A percentile compares a stretch with the other conserved stretches of the same genome.
These are phyloP conservation scores for Kwoniella pini DNA, from an alignment of 768 basidiomycete genomes.

Conservation along the genomic window DNA sequence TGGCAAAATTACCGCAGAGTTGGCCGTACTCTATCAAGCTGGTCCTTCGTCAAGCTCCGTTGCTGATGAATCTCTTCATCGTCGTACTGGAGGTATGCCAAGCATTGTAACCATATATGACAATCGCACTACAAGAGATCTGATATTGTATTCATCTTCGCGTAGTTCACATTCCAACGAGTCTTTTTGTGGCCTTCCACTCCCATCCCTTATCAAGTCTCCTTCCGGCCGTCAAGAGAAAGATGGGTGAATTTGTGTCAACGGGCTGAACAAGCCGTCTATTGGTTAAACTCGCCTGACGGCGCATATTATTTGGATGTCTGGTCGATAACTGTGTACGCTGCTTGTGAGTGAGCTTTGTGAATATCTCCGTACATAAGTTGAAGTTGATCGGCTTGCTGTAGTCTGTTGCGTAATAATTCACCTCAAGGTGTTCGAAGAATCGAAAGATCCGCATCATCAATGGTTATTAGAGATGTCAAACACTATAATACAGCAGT, in stretches of 20 bases:
- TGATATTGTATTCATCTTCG: too few relatives aligned
- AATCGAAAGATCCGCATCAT: slow-evolving; percentile 18
- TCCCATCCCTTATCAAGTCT: slow-evolving; percentile 21
- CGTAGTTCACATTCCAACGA: slow-evolving; percentile 26
- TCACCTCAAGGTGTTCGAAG: slow-evolving; percentile 10
- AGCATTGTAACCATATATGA: neutral
- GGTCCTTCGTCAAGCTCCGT: slow-evolving; percentile 16
- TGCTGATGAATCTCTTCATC: slow-evolving; percentile 26
- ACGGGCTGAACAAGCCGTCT: slow-evolving; percentile 20
- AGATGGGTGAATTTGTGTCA: slow-evolving; percentile 15
- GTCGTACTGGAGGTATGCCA: slow-evolving; percentile 18
- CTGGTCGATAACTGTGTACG: slow-evolving; percentile 24
- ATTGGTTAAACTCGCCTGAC: slow-evolving; percentile 21
- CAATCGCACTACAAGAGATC: neutral
- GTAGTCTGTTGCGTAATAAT: slow-evolving; percentile 25
- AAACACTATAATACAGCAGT: slow-evolving; percentile 20
- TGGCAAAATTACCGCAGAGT: slow-evolving; percentile 15
- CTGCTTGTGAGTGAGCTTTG: slow-evolving; percentile 18
- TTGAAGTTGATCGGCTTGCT: too few relatives aligned
- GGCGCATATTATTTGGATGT: slow-evolving; percentile 30
- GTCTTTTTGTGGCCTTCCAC: slow-evolving; percentile 26
- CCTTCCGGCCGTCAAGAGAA: slow-evolving; percentile 19
- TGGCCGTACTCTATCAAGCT: slow-evolving; percentile 25
- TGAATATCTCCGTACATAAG: too few relatives aligned
- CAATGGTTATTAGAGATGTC: slow-evolving; percentile 13